Conservation (phyloP, 805 yeast genomes). For the Starmerella sp. region DNA sequence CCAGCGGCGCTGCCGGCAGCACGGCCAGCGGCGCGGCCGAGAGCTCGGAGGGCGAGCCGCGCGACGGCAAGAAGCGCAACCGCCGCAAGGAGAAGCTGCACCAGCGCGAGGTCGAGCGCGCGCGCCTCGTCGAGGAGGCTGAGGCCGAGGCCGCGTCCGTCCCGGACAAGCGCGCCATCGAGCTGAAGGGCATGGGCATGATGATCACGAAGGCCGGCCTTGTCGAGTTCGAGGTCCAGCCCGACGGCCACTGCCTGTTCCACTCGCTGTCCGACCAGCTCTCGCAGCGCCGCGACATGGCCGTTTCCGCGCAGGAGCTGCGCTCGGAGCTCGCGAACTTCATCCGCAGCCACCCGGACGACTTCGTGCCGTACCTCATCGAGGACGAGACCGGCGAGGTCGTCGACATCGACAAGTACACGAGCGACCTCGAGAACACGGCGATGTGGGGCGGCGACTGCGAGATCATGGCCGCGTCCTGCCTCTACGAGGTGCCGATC, state of each 20-base stretch:
- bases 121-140: conserved; percentile 55
- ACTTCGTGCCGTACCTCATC: conserved; percentile 69
- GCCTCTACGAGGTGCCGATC: conserved; percentile 62
- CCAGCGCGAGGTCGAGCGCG: conserved; percentile 58
- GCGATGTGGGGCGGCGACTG: conserved; percentile 95
- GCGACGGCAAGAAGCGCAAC: conserved; percentile 37
- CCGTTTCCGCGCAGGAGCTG: conserved; percentile 39
- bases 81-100: conserved; percentile 78
- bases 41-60: not conserved
- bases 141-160: conserved; percentile 51
- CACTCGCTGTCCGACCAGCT: conserved; percentile 78
- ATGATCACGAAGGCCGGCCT: conserved; percentile 42
- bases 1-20: no score
- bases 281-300: conserved; percentile 37
- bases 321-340: conserved; percentile 56
- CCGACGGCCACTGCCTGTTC: conserved; percentile 92
- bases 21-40: not conserved
- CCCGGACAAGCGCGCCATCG: conserved; percentile 62
- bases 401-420: conserved; percentile 56
- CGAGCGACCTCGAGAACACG: conserved; percentile 56
- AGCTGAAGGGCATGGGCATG: conserved; percentile 51
- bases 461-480: conserved; percentile 74
- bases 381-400: conserved; percentile 63
- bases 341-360: conserved; percentile 53
- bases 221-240: conserved; percentile 56